Evolutionary conservation across 768 basidiomycete genomes (phyloP).

Genomic region (Agrocybe chaxingu): DNA sequence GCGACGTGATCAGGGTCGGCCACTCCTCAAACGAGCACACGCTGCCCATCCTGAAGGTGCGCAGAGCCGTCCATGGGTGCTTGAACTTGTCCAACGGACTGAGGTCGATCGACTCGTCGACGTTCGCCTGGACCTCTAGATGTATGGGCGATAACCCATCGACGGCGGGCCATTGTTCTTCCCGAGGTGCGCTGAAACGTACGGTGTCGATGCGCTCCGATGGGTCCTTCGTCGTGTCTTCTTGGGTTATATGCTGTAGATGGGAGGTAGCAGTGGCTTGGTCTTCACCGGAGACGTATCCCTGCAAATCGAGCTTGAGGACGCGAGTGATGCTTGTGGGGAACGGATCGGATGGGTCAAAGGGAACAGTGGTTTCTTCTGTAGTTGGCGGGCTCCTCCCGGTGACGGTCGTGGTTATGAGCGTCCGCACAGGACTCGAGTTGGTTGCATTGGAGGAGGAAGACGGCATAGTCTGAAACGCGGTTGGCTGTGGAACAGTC

Average conservation of each 20-base stretch:
- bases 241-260: slow-evolving; percentile 4
- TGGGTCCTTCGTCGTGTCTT: slow-evolving; percentile 6
- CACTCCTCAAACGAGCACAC: slow-evolving; percentile 5
- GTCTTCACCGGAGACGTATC: too few species aligned
- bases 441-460: too few species aligned
- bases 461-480: too few species aligned
- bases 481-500: too few species aligned
- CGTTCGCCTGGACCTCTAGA: slow-evolving; percentile 7
- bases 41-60: slow-evolving; percentile 6
- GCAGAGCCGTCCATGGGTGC: slow-evolving; percentile 8
- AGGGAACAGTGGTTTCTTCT: too few species aligned
- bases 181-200: slow-evolving; percentile 8
- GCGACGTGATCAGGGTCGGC: slow-evolving; percentile 3
- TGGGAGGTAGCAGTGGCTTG: background rate
- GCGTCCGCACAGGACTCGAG: too few species aligned
- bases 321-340: too few species aligned
- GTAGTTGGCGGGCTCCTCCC: too few species aligned
- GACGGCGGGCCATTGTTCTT: slow-evolving; percentile 11
- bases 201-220: slow-evolving; percentile 12
- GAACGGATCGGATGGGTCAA: too few species aligned
- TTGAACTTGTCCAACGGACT: slow-evolving; percentile 6
- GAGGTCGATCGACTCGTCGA: slow-evolving; percentile 4
- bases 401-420: too few species aligned
- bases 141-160: slow-evolving; percentile 9
- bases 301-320: too few species aligned